Evolutionary conservation across 768 basidiomycete species (phyloP).

Genomic region (Lentinula raphanica): DNA sequence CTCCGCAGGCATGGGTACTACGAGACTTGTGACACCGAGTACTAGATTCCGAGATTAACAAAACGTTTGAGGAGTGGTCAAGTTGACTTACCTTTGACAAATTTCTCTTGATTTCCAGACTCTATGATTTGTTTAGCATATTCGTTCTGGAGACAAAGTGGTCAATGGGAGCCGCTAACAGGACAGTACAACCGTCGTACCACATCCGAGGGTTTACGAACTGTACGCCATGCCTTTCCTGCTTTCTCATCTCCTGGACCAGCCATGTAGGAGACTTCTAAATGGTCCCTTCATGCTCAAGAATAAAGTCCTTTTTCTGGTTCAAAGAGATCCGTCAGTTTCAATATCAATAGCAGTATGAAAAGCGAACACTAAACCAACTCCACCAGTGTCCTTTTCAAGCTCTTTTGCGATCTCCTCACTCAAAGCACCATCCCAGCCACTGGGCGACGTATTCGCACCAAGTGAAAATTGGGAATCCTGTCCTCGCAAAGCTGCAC

Average conservation of each 20-base stretch:
- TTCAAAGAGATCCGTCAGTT: conserved; percentile 14
- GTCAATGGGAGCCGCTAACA: conserved; percentile 4
- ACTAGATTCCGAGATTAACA: conserved; percentile 42
- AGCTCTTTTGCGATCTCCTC: conserved; percentile 75
- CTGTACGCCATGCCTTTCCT: conserved; percentile 81
- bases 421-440: conserved; percentile 49
- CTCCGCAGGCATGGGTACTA: conserved; percentile 74
- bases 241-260: conserved; percentile 78
- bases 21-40: conserved; percentile 64
- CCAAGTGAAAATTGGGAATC: conserved; percentile 29
- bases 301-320: conserved; percentile 69
- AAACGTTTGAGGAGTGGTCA: neutral
- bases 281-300: conserved; percentile 70
- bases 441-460: conserved; percentile 24
- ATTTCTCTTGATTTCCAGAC: conserved; percentile 74
- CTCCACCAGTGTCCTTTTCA: conserved; percentile 39
- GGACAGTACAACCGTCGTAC: conserved; percentile 48
- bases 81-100: conserved; percentile 70
- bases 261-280: conserved; percentile 66
- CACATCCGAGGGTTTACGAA: conserved; percentile 92
- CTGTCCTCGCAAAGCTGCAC: conserved; percentile 22
- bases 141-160: conserved; percentile 60
- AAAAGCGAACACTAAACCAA: conserved; percentile 21
- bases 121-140: conserved; percentile 87
- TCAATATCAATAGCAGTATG: neutral